Percentiles rank a stretch among this genome's conserved stretches.
These are phyloP conservation scores for Penicillium sp. DNA, from an alignment of 2,329 filamentous ascomycete species.

Conservation along the genomic window DNA sequence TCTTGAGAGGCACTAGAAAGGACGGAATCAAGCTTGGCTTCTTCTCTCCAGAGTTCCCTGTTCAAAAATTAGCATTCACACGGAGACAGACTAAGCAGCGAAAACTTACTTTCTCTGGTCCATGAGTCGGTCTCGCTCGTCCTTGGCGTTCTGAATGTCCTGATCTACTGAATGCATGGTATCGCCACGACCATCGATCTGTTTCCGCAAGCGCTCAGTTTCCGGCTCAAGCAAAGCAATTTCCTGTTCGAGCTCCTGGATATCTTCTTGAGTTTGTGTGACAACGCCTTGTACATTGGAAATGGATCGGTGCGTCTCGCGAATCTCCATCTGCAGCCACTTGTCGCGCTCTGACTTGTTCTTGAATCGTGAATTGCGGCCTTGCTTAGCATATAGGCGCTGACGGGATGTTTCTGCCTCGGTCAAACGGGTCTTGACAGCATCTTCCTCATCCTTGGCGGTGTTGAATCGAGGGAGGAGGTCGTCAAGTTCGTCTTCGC, in stretches of 20 bases:
- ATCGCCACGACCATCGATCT: conserved; percentile 78
- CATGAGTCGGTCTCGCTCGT: conserved; percentile 76
- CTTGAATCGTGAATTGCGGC: conserved; percentile 82
- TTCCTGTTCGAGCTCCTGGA: conserved; percentile 70
- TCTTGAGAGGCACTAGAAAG: conserved; percentile 78
- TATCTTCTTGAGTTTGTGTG: conserved; percentile 83
- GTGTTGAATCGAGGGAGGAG: conserved; percentile 79
- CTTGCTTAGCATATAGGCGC: conserved; percentile 90
- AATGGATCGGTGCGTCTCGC: conserved; percentile 76
- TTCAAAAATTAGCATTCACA: conserved; percentile 19
- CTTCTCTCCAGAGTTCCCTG: conserved; percentile 78
- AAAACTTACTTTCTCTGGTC: conserved; percentile 76
- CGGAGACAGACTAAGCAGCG: not conserved
- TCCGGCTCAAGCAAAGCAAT: conserved; percentile 76
- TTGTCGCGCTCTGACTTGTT: conserved; percentile 87
- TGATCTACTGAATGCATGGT: conserved; percentile 75
- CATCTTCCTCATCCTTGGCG: conserved; percentile 74
- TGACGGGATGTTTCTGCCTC: conserved; percentile 75
- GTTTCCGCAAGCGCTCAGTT: conserved; percentile 71
- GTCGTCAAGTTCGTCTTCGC: conserved; percentile 75
- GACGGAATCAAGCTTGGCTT: conserved; percentile 82
- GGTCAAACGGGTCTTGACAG: conserved; percentile 73
- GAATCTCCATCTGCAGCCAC: conserved; percentile 79
- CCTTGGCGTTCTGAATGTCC: conserved; percentile 76
- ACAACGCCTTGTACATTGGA: conserved; percentile 83